phyloP scores from a whole-genome alignment of 805 yeast species.

The Danielozyma ontarioensis region DNA sequence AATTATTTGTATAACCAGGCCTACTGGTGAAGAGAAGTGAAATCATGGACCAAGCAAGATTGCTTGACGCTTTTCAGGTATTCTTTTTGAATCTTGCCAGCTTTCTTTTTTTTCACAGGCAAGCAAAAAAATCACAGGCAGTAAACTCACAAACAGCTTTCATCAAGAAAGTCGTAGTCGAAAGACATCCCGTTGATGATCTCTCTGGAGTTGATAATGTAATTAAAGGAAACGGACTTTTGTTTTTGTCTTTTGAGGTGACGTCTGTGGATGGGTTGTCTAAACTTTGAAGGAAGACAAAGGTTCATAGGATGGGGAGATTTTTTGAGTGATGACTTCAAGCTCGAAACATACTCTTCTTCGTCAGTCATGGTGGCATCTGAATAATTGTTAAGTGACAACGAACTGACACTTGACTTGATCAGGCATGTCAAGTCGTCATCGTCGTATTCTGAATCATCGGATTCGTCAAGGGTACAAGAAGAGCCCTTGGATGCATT shows the following conservation, averaged over 20 bases:
- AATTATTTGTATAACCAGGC: too few relatives aligned
- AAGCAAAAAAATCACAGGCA: too few relatives aligned
- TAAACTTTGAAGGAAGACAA: too few relatives aligned
- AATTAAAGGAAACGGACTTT: slow-evolving; percentile 37
- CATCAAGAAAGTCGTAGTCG: slow-evolving; percentile 41
- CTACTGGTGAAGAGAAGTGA: too few relatives aligned
- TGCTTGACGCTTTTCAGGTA: too few relatives aligned
- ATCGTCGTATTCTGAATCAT: slow-evolving; percentile 4
- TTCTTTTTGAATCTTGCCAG: too few relatives aligned
- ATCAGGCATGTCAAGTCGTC: slow-evolving; percentile 3
- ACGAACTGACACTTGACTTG: not conserved
- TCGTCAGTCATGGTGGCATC: not conserved
- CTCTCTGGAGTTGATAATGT: slow-evolving; percentile 41
- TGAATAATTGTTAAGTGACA: not conserved
- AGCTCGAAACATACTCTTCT: slow-evolving; percentile 6
- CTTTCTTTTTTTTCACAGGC: too few relatives aligned
- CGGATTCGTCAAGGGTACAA: slow-evolving; percentile 7
- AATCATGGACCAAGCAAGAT: too few relatives aligned
- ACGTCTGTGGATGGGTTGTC: slow-evolving; percentile 2
- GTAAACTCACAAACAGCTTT: slow-evolving; percentile 23
- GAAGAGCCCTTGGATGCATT: slow-evolving; percentile 1
- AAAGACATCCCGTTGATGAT: slow-evolving; percentile 38
- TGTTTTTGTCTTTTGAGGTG: slow-evolving; percentile 6
- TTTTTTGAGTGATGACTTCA: slow-evolving; percentile 14
- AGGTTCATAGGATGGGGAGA: not conserved